Base-by-base conservation (phyloP, 306 rosid species). In the Oxytropis ochrocephala region DNA sequence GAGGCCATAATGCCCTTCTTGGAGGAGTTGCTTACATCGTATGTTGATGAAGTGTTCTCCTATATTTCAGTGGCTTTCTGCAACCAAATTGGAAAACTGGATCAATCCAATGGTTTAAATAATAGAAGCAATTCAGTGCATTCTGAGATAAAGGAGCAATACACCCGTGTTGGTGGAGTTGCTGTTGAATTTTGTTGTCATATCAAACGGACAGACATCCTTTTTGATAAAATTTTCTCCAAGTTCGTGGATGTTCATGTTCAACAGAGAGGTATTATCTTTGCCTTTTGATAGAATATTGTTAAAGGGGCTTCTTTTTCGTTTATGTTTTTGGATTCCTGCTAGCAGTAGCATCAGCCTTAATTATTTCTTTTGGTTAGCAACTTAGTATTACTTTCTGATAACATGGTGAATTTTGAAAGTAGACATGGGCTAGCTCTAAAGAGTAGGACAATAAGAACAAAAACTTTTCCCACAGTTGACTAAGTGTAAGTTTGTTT, bases 111-210 rank as follows among this genome's bases (percentile, higher is more conserved):
- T 69, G 81, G 76, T 54, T 74, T 82, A 52, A 75, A 42, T 62
- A 69, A 75, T 73, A 75, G 73, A 79, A 81, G 69, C 77, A 75
- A 77, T 87, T 82, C 88, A 42, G 85, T 88, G 79, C 88, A 84
- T 75, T 72, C 83, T 70, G 96, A 91, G 77, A 88, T 94, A 79
- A 94, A 91, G 83, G 99, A 88, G 85, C 99, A 94, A 74, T 91
- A 87, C 68, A 78, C 85, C 30, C 95, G 96, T 46, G 99, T 91
- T 70, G 99, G 97, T 82, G 99, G 99, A 70, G 99, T 94, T 70
- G 97, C 99, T 32, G 99, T 94, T 75, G 99, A 94, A 79, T 94
- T 94, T 66, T 94, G 99, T 77, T 94, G 93, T 65, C 99, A 94
- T 79, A 84, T 91, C 87, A 91, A 87, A 82, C 88, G 95, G 83